Base-by-base conservation (phyloP, 805 yeast species). In the Saccharomyces paradoxus region DNA sequence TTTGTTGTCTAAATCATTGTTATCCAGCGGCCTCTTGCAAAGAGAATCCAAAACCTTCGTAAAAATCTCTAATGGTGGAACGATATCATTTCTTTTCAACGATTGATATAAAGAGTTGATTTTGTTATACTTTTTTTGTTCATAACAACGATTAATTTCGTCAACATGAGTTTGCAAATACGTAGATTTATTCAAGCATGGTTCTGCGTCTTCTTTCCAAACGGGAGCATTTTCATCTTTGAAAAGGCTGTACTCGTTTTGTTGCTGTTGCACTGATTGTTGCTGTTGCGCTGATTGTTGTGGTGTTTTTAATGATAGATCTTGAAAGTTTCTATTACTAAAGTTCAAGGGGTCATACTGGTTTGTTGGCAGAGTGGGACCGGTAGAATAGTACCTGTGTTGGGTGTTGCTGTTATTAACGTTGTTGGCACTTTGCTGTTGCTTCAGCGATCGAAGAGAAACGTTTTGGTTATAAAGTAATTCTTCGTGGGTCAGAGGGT, bases 11-110 rank as follows among this genome's bases (percentile, higher is more conserved):
- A 80, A 68, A 27, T 82, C 74, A 57, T 76, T 78, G 54, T 79
- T 79, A 53, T 77, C 76, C 41, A 81, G 68, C 2, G 73, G 62
- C 66, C 94, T 76, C 47, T 67, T 56, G 13, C 77, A 68, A 10
- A 86, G 75, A 0, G 90, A 82, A 22, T 71, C 66, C 48, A 86
- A 69, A 4, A 86, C 81, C 17, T 77, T 70, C 56, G 81, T 79
- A 69, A 81, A 86, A 1, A 76, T 66, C 2, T 75, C 77, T 6
- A 81, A 64, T 7, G 82, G 71, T 28, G 88, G 87, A 1, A 79
- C 62, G 3, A 77, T 60, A 7, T 67, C 68, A 54, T 75, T 75
- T 60, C 79, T 66, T 58, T 71, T 73, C 50, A 75, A 56, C 1
- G 78, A 67, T 61, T 72, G 71, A 52, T 74, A 75, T 5, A 73